phyloP scores from a whole-genome alignment of 208 protist species.

The Crithidia thermophila region DNA sequence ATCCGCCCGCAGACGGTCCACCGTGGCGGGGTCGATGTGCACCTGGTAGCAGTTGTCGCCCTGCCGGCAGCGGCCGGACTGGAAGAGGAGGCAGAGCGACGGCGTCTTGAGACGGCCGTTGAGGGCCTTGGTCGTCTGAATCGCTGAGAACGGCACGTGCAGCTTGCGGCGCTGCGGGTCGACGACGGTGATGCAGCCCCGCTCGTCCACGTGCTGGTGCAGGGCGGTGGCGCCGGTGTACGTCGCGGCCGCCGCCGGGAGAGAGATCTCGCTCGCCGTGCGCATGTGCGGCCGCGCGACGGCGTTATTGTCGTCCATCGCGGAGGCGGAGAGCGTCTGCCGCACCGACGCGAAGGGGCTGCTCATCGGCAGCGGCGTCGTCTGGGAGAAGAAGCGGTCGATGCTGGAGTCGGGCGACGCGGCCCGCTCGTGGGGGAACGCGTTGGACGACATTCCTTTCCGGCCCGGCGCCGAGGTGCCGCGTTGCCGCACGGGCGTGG shows the following conservation, averaged over 20 bases:
- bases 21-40: conserved; percentile 54
- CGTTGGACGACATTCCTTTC: not conserved
- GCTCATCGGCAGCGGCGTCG: not conserved
- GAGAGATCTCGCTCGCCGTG: conserved; percentile 22
- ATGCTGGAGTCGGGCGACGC: conserved; percentile 25
- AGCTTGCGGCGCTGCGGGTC: conserved; percentile 79
- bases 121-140: conserved; percentile 64
- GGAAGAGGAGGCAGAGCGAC: conserved; percentile 81
- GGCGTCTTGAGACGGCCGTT: conserved; percentile 52
- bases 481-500: conserved; percentile 11
- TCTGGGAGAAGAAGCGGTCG: conserved; percentile 22
- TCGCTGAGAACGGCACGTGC: conserved; percentile 52
- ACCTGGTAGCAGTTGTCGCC: conserved; percentile 82
- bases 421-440: conserved; percentile 2
- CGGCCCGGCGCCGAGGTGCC: conserved; percentile 4
- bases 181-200: conserved; percentile 58
- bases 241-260: conserved; percentile 24
- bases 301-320: conserved; percentile 6
- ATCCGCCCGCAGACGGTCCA: conserved; percentile 56
- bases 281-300: conserved; percentile 8
- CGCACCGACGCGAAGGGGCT: not conserved
- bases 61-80: conserved; percentile 66
- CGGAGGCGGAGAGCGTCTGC: not conserved
- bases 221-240: conserved; percentile 23
- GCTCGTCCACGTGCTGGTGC: conserved; percentile 31